A percentile compares a stretch with the other conserved stretches of the same genome.
These are phyloP conservation scores for Solanum tarijense DNA, from an alignment of 257 asterid genomes.

Conservation along the genomic window DNA sequence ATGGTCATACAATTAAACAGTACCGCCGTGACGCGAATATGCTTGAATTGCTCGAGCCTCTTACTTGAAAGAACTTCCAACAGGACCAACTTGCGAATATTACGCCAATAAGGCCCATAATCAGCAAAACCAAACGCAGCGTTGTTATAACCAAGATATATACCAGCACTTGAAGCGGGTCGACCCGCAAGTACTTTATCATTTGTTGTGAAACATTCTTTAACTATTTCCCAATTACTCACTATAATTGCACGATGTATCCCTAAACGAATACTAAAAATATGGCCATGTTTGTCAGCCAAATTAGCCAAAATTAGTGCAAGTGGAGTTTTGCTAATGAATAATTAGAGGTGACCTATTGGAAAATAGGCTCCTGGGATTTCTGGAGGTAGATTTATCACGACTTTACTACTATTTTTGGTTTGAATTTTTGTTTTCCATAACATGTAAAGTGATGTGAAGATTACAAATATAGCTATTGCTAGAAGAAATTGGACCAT, in stretches of 20 bases:
- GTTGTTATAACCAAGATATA: conserved; percentile 30
- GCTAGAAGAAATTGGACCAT: neutral
- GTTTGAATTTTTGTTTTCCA: neutral
- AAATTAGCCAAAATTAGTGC: conserved; percentile 1
- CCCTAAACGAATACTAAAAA: conserved; percentile 24
- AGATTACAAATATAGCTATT: neutral
- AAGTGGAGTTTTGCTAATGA: conserved; percentile 4
- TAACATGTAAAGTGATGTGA: neutral
- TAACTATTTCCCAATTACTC: conserved; percentile 38
- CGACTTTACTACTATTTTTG: neutral
- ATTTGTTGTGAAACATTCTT: conserved; percentile 41
- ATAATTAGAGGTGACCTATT: conserved; percentile 19
- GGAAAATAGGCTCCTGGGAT: neutral
- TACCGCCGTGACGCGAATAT: conserved; percentile 17
- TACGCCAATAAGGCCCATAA: conserved; percentile 48
- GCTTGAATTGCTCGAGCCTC: conserved; percentile 30
- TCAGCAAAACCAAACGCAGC: conserved; percentile 35
- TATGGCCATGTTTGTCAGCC: conserved; percentile 38
- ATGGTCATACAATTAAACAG: neutral
- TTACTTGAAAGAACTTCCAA: conserved; percentile 33
- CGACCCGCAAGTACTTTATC: conserved; percentile 27
- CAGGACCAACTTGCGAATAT: conserved; percentile 31
- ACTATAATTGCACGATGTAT: conserved; percentile 18
- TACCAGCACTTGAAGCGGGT: conserved; percentile 22
- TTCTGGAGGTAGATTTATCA: neutral